Evolutionary conservation across 495 filamentous ascomycete genomes (phyloP), one percentile per base, ranked within the genome.

Genomic region (Aspergillus cavernicola): DNA sequence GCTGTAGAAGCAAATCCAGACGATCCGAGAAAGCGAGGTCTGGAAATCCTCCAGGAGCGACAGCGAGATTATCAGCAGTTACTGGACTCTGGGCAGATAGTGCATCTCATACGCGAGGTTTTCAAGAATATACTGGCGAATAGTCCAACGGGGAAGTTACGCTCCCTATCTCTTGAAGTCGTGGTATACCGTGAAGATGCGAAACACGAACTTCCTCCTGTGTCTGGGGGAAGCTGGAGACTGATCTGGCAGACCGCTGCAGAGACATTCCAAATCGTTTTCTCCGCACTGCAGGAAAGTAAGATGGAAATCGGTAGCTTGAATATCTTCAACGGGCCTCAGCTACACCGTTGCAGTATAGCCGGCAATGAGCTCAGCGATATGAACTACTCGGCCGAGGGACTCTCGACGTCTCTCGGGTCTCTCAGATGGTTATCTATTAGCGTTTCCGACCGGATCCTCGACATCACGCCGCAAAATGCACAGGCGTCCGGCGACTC

Each of bases 331-430:
- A 47, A 33, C 15, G 12, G 11, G 26, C 6, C 24, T 2, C 2
- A 12, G 10, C 16, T 47, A 5, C 2, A 47, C 9, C 26, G 43
- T 12, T 47, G 43, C 43, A 47, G 43, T 20, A 47, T 47, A 4
- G 43, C 43, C 26, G n/a, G 43, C 11, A 32, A 47, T 12, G 43
- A 47, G 43, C 43, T 47, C n/a, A 33, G 43, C 28, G 18, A 10
- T 9, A 9, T 47, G 18, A 24, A 47, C 22, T 28, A 45, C 26
- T 6, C 2, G 7, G 5, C 11, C 13, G 18, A 6, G 8, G 41
- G 41, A 45, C 19, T 45, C 8, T 16, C 2, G 3, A 45, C 3
- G 41, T 2, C 41, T 2, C 23, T 45, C 7, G 7, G 19, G 4
- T 45, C 41, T 6, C 19, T 45, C 4, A 28, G 8, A 15, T 45